Base-by-base conservation (phyloP, 2,329 filamentous ascomycete species). In the Neospermospora avenae region DNA sequence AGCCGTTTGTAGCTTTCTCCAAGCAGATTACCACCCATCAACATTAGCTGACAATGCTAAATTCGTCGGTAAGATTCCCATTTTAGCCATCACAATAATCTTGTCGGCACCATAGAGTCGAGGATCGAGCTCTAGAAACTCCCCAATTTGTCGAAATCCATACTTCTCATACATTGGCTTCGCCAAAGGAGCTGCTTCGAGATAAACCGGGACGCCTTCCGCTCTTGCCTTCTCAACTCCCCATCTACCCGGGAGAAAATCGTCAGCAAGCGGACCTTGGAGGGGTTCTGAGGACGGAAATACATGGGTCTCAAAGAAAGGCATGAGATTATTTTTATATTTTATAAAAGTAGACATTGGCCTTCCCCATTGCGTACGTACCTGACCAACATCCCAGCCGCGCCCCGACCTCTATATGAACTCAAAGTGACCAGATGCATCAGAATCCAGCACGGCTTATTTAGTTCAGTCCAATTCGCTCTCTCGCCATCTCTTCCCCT, bases 141-240 rank as follows among this genome's bases (percentile, higher is more conserved):
- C 55, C 3, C 65, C 65, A 16, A 65, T 52, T 28, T 65, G 58
- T 35, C n/a, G 13, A 42, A 66, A 84, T 2, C 80, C 80, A 61
- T 76, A 72, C 62, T 74, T 78, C 60, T 72, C 65, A 67, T 83
- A 84, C 13, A 81, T 54, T 0, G 72, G 73, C 54, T 69, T 73
- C 1, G 77, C 80, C n/a, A 74, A 73, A 0, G 72, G 73, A 20
- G 80, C 80, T 2, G 80, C 77, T 58, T 82, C 79, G 1, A 83
- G 70, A 64, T 78, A 84, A 16, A 76, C 74, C 34, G 77, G 74
- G 5, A 73, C 61, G 0, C 74, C 71, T 1, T 73, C 75, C 4
- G 68, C 70, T 62, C 81, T 78, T 0, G 79, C 78, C 60, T 70
- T 71, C 11, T 74, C 68, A 5, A 77, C 58, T 0, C 81, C 81